These are phyloP conservation scores for Nicotiana tabacum DNA, from an alignment of 257 asterid species.

Conservation along the genomic window DNA sequence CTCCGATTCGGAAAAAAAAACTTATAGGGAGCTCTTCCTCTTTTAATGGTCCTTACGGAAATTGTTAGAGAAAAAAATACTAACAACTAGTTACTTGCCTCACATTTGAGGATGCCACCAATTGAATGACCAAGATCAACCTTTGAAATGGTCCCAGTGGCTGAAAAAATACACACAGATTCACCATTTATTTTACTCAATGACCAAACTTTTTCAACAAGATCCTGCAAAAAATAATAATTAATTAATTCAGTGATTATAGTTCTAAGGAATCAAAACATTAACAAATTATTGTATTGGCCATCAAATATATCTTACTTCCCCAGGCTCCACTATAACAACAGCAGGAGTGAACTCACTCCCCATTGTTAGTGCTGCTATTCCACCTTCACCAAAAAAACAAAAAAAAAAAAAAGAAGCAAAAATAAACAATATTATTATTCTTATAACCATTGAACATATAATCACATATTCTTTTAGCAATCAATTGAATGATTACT, in stretches of 20 bases:
- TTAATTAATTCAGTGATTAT: too few species aligned
- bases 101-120: conserved; percentile 17
- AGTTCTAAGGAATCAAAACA: background rate
- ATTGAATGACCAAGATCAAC: conserved; percentile 24
- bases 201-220: conserved; percentile 27
- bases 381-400: background rate
- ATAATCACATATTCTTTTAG: too few species aligned
- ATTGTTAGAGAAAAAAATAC: too few species aligned
- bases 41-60: too few species aligned
- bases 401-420: background rate
- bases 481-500: too few species aligned
- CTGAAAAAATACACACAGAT: conserved; percentile 35
- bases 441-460: too few species aligned
- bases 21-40: too few species aligned
- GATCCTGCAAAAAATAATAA: conserved; percentile 25
- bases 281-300: background rate
- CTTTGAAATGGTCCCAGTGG: conserved; percentile 28
- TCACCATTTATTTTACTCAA: conserved; percentile 27
- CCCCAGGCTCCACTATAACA: background rate
- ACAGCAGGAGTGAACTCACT: background rate
- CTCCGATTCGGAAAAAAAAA: too few species aligned
- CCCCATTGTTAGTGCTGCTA: background rate
- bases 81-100: too few species aligned
- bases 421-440: too few species aligned
- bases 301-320: background rate